A percentile compares a stretch with the other conserved stretches of the same genome.
phyloP scores from a whole-genome alignment of 495 filamentous ascomycete species.

The Neurospora sp. region DNA sequence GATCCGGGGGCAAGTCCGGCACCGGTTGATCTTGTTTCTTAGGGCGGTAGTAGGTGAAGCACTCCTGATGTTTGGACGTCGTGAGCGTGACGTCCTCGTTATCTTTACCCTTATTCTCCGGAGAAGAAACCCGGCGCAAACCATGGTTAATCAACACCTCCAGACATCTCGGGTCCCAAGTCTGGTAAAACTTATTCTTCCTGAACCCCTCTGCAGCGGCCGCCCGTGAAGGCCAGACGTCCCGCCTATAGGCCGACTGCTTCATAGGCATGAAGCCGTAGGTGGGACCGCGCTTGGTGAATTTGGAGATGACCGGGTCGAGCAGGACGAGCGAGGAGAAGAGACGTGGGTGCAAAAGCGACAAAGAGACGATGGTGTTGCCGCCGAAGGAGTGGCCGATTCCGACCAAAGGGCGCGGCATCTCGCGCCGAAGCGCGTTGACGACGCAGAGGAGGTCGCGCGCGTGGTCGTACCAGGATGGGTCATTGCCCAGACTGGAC shows the following conservation, averaged over 20 bases:
- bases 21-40: slow-evolving; percentile 15
- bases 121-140: slow-evolving; percentile 30
- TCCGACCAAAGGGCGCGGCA: slow-evolving; percentile 83
- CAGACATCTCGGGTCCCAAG: slow-evolving; percentile 67
- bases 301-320: slow-evolving; percentile 56
- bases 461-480: slow-evolving; percentile 77
- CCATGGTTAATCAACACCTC: slow-evolving; percentile 56
- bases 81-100: slow-evolving; percentile 41
- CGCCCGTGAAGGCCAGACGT: slow-evolving; percentile 59
- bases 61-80: slow-evolving; percentile 55
- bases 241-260: slow-evolving; percentile 47
- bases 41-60: slow-evolving; percentile 43
- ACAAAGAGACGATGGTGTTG: slow-evolving; percentile 48
- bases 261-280: slow-evolving; percentile 20
- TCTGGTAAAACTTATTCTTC: slow-evolving; percentile 53
- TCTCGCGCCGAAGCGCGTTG: slow-evolving; percentile 70
- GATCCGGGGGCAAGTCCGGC: neutral
- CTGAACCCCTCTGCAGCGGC: slow-evolving; percentile 52
- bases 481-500: slow-evolving; percentile 63
- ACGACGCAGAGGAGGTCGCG: slow-evolving; percentile 82
- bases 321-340: slow-evolving; percentile 66
- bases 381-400: slow-evolving; percentile 88
- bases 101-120: neutral
- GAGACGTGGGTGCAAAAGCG: slow-evolving; percentile 74
- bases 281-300: slow-evolving; percentile 19